These are phyloP conservation scores for Aschersonia sp. DNA, from an alignment of 2,329 filamentous ascomycete species.

Conservation along the genomic window DNA sequence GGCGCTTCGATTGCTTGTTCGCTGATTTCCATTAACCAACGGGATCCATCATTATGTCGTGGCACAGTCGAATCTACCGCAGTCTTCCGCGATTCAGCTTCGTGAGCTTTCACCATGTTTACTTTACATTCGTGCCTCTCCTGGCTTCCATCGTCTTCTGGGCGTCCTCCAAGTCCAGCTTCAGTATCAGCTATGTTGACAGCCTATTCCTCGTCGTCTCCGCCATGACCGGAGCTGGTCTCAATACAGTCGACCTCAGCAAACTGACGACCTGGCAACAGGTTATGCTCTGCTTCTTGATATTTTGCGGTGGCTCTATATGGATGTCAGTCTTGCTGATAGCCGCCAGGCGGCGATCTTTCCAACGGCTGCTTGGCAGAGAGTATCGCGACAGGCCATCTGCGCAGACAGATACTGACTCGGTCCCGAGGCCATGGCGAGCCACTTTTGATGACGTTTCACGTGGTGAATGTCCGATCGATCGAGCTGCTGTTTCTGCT, in stretches of 20 bases:
- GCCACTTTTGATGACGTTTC: too few species aligned
- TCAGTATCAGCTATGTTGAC: conserved; percentile 44
- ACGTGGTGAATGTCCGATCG: too few species aligned
- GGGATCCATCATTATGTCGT: not conserved
- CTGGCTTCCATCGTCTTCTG: conserved; percentile 47
- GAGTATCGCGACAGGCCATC: not conserved
- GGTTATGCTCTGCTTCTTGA: conserved; percentile 46
- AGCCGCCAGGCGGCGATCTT: conserved; percentile 42
- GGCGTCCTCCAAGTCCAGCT: conserved; percentile 34
- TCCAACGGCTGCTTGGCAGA: conserved; percentile 27
- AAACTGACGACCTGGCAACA: conserved; percentile 55
- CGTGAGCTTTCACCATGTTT: conserved; percentile 51
- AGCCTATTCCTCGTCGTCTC: conserved; percentile 52
- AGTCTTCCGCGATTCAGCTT: conserved; percentile 38
- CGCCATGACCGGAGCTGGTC: conserved; percentile 51
- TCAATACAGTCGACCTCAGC: conserved; percentile 54
- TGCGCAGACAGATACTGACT: not conserved
- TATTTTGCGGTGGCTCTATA: conserved; percentile 52
- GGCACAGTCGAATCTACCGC: not conserved
- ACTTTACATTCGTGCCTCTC: conserved; percentile 44
- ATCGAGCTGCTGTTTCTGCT: too few species aligned
- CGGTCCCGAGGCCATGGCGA: too few species aligned
- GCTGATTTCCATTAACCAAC: too few species aligned
- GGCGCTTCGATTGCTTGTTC: too few species aligned
- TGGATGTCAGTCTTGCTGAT: conserved; percentile 53